A percentile compares a stretch with the other conserved stretches of the same genome.
Evolutionary conservation across 163 green algal species (phyloP).

Genomic region (Chlorella variabilis): DNA sequence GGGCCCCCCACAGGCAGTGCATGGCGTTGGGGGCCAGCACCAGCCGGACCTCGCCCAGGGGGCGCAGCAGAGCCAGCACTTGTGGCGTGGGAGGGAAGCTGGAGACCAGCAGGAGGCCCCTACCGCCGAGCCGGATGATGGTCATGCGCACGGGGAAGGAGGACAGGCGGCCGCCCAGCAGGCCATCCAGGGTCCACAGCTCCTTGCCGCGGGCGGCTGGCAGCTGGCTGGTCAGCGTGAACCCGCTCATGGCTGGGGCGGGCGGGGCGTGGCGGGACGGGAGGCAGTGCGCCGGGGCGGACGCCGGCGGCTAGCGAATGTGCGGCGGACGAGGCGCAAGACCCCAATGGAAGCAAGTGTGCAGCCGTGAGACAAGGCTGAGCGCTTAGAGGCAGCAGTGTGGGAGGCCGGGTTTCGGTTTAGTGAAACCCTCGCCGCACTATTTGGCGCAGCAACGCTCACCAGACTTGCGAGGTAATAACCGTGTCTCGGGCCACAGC

Average conservation of each 20-base stretch:
- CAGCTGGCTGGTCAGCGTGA: neutral
- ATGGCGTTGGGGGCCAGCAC: slow-evolving; percentile 3
- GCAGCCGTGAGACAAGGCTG: too few species aligned
- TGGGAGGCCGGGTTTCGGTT: too few species aligned
- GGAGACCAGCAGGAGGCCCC: neutral
- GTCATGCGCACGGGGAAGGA: slow-evolving; percentile 18
- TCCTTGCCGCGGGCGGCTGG: neutral
- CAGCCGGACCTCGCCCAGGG: neutral
- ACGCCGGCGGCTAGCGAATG: too few species aligned
- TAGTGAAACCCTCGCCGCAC: too few species aligned
- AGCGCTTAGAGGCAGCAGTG: too few species aligned
- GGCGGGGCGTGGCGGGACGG: neutral
- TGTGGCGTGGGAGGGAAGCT: neutral
- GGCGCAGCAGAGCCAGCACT: neutral
- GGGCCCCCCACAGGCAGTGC: slow-evolving; percentile 24
- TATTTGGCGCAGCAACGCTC: too few species aligned
- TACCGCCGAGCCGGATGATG: neutral
- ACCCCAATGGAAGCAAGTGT: too few species aligned
- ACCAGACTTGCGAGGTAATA: too few species aligned
- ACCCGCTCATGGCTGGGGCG: neutral
- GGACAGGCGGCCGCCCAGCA: neutral
- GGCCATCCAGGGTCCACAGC: neutral
- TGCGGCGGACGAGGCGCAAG: too few species aligned
- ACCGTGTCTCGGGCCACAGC: too few species aligned
- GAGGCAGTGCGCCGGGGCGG: neutral